A percentile compares a stretch with the other conserved stretches of the same genome.
Conservation (phyloP, 257 asterid genomes). For the Agastache rugosa region DNA sequence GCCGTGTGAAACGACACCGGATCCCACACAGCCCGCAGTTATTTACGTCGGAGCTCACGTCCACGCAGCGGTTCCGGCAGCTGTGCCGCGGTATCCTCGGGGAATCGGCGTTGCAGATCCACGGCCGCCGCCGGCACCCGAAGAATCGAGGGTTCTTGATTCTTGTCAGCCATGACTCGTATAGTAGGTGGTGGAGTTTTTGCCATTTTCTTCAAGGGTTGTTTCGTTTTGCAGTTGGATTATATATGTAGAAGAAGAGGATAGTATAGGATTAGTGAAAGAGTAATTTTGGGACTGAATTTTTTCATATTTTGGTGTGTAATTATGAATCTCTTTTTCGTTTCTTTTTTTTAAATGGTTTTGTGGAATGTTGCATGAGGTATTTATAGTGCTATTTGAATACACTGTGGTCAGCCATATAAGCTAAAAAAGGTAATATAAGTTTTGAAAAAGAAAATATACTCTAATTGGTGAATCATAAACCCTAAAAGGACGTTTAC, state of each 20-base stretch:
- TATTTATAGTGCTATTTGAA: no score
- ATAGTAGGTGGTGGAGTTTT: slow-evolving; percentile 38
- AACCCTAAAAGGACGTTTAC: no score
- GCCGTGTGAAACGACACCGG: slow-evolving; percentile 65
- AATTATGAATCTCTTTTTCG: background rate
- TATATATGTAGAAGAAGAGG: background rate
- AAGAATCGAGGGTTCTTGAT: slow-evolving; percentile 28
- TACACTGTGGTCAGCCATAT: no score
- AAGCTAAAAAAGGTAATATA: no score
- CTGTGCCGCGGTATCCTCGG: slow-evolving; percentile 44
- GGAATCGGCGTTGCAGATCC: slow-evolving; percentile 59
- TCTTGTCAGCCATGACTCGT: slow-evolving; percentile 44
- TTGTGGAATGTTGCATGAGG: background rate
- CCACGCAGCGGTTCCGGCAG: slow-evolving; percentile 70
- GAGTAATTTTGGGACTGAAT: background rate
- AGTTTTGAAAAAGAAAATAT: no score
- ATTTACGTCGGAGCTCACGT: slow-evolving; percentile 54
- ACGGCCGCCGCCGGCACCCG: slow-evolving; percentile 63
- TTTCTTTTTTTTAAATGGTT: background rate
- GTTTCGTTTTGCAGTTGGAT: slow-evolving; percentile 10
- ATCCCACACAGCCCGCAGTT: slow-evolving; percentile 75
- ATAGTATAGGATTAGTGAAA: background rate
- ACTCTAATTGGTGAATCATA: no score
- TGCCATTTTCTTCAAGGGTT: slow-evolving; percentile 1
- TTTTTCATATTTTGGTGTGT: background rate